Evolutionary conservation across 768 basidiomycete species (phyloP).

Genomic region (Leucocoprinus leucothites): DNA sequence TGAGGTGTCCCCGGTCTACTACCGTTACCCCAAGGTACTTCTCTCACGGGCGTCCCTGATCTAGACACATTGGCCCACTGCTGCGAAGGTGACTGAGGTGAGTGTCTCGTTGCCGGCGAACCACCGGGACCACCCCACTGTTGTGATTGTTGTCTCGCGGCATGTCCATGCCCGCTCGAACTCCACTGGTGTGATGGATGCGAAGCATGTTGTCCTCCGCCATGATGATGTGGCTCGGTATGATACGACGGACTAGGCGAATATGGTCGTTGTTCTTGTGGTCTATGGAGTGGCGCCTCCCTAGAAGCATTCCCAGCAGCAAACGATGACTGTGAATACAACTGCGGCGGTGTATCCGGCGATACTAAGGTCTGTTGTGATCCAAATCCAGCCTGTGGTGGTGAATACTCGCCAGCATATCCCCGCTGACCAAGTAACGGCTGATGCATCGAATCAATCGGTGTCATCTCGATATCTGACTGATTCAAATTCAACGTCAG

Average conservation of each 20-base stretch:
- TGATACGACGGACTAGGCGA: constrained; percentile 33
- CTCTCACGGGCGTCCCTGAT: neutral
- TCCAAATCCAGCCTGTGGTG: constrained; percentile 27
- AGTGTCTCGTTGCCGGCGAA: constrained; percentile 6
- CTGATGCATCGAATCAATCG: constrained; percentile 56
- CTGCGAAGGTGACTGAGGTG: constrained; percentile 6
- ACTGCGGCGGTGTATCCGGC: constrained; percentile 37
- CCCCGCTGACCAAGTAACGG: constrained; percentile 44
- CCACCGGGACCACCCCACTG: constrained; percentile 3
- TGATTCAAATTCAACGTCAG: constrained; percentile 1
- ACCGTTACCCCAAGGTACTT: neutral
- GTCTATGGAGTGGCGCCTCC: constrained; percentile 65
- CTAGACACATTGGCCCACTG: neutral
- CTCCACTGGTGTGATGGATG: constrained; percentile 12
- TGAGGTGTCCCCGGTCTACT: neutral
- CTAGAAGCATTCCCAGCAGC: constrained; percentile 32
- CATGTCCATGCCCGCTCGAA: constrained; percentile 8
- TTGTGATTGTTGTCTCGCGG: constrained; percentile 14
- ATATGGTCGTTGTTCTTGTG: constrained; percentile 37
- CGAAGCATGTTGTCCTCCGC: constrained; percentile 12
- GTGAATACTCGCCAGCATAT: constrained; percentile 26
- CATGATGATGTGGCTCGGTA: constrained; percentile 11
- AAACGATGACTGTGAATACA: constrained; percentile 33
- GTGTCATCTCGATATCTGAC: constrained; percentile 51
- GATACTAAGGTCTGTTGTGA: constrained; percentile 37